These are phyloP conservation scores for Antitrichia curtipendula DNA, from an alignment of 225 moss, liverwort and hornwort species.

Conservation along the genomic window DNA sequence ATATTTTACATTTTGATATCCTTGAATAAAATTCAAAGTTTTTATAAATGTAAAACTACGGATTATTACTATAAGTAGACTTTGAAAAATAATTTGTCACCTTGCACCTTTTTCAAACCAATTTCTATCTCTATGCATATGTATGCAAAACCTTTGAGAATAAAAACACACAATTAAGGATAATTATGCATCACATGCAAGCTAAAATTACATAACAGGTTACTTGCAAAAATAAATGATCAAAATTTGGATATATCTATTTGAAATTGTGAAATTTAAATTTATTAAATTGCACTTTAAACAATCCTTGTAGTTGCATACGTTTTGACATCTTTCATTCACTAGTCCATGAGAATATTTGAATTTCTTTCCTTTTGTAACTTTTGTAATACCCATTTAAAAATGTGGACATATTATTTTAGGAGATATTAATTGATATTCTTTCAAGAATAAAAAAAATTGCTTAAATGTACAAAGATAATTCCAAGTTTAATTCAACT, in stretches of 20 bases:
- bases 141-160: not conserved
- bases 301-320: not conserved
- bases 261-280: not conserved
- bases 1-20: not conserved
- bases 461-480: not conserved
- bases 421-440: fast-evolving
- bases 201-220: not conserved
- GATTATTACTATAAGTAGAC: not conserved
- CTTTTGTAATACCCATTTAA: fast-evolving
- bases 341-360: not conserved
- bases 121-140: not conserved
- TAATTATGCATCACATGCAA: not conserved
- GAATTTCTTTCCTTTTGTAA: fast-evolving
- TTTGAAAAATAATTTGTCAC: not conserved
- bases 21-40: not conserved
- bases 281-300: no score
- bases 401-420: no score
- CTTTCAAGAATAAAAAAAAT: not conserved
- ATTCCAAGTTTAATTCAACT: not conserved
- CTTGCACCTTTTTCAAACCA: not conserved
- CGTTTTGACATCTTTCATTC: fast-evolving
- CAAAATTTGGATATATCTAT: no score
- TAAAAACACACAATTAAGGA: not conserved
- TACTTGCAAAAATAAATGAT: not conserved
- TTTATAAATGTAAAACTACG: not conserved